A percentile compares a stretch with the other conserved stretches of the same genome.
phyloP scores from a whole-genome alignment of 495 filamentous ascomycete genomes.

The Articulospora tetracladia region DNA sequence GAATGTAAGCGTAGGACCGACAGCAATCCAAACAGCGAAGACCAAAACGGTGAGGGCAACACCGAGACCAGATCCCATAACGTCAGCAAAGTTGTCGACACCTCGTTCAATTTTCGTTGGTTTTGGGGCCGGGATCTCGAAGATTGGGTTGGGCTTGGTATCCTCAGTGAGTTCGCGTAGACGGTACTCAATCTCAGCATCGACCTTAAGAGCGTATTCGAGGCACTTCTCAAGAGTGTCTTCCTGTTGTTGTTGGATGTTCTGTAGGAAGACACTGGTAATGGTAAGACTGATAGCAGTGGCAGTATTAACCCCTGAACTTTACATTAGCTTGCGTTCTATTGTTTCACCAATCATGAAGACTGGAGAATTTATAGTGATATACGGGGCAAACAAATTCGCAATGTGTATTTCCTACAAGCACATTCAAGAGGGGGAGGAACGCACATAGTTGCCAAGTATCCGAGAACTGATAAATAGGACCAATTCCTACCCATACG shows the following conservation, averaged over 20 bases:
- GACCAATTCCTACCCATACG: constrained; percentile 34
- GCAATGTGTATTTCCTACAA: no score
- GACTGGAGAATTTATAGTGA: no score
- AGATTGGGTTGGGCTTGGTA: constrained; percentile 21
- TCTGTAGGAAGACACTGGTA: constrained; percentile 35
- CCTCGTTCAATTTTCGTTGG: constrained; percentile 24
- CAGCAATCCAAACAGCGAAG: constrained; percentile 29
- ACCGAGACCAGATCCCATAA: constrained; percentile 34
- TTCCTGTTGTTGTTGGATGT: constrained; percentile 34
- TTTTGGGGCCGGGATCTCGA: constrained; percentile 26
- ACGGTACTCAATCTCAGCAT: constrained; percentile 31
- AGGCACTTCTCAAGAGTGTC: constrained; percentile 29
- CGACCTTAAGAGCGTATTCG: constrained; percentile 32
- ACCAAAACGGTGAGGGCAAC: constrained; percentile 30
- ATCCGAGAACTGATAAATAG: constrained; percentile 25
- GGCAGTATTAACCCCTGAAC: constrained; percentile 32
- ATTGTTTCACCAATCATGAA: no score
- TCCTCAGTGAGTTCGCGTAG: constrained; percentile 30
- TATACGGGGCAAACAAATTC: no score
- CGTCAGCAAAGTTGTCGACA: constrained; percentile 34
- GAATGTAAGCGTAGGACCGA: constrained; percentile 30
- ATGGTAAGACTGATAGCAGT: constrained; percentile 35
- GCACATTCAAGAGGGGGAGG: no score
- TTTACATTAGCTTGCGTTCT: no score
- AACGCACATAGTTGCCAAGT: constrained; percentile 34